A percentile compares a stretch with the other conserved stretches of the same genome.
phyloP scores from a whole-genome alignment of 164 flowering plant genomes.

The Magnolia changhungtana region DNA sequence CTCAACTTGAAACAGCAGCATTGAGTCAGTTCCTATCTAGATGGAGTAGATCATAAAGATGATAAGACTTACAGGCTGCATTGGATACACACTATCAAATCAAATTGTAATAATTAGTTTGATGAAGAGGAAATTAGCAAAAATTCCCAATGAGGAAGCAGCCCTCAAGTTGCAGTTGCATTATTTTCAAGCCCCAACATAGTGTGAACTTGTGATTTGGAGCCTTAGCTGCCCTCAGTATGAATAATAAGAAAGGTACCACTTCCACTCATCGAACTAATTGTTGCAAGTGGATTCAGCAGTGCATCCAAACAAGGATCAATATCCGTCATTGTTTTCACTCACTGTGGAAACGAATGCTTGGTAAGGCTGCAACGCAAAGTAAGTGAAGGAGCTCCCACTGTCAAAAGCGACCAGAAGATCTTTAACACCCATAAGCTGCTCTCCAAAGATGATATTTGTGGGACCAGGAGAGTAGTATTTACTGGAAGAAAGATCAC shows the following conservation, averaged over 20 bases:
- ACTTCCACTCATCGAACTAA: not conserved
- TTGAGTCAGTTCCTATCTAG: not conserved
- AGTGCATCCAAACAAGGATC: not conserved
- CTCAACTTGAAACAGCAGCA: constrained; percentile 43
- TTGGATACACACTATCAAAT: not conserved
- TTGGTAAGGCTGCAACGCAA: constrained; percentile 57
- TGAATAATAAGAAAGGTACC: not conserved
- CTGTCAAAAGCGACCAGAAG: constrained; percentile 71
- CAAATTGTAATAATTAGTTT: not conserved
- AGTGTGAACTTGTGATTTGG: too few species aligned
- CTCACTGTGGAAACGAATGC: constrained; percentile 54
- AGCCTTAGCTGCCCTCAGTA: too few species aligned
- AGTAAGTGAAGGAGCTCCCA: constrained; percentile 87
- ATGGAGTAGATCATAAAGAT: not conserved
- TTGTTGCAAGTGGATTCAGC: not conserved
- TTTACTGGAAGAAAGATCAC: constrained; percentile 32
- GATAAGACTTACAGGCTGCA: not conserved
- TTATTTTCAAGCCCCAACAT: not conserved
- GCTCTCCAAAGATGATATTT: constrained; percentile 56
- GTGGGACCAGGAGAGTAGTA: constrained; percentile 77
- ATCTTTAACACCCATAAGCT: constrained; percentile 39
- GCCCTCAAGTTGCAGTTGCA: not conserved
- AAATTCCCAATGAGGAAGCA: not conserved
- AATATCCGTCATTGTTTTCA: not conserved
- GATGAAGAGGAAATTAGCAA: not conserved